phyloP scores from a whole-genome alignment of 1,139 yeast genomes.

The Taphrina flavorubra region DNA sequence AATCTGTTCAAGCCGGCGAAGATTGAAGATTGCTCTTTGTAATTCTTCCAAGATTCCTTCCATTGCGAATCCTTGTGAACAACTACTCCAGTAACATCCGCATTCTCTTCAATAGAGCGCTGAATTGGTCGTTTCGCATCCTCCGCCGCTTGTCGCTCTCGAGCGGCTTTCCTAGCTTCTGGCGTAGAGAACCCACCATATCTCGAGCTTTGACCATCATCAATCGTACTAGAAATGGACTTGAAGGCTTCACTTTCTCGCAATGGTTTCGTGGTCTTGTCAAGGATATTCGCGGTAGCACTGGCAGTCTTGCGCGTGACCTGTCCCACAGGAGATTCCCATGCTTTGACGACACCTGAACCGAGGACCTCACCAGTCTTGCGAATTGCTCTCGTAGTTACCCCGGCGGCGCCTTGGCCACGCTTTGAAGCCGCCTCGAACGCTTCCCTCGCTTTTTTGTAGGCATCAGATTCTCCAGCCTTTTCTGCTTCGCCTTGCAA shows the following conservation, averaged over 20 bases:
- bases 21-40: slow-evolving; percentile 69
- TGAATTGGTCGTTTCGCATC: slow-evolving; percentile 63
- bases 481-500: slow-evolving; percentile 96
- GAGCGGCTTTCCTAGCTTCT: slow-evolving; percentile 76
- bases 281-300: slow-evolving; percentile 60
- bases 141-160: slow-evolving; percentile 59
- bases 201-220: slow-evolving; percentile 84
- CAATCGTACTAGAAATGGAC: slow-evolving; percentile 61
- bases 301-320: slow-evolving; percentile 87
- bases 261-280: slow-evolving; percentile 90
- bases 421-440: slow-evolving; percentile 83
- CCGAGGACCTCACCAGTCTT: slow-evolving; percentile 97
- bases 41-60: slow-evolving; percentile 66
- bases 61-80: slow-evolving; percentile 80
- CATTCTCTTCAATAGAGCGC: slow-evolving; percentile 74
- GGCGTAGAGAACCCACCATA: slow-evolving; percentile 93
- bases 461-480: slow-evolving; percentile 92
- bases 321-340: slow-evolving; percentile 95
- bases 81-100: slow-evolving; percentile 79
- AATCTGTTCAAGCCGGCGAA: slow-evolving; percentile 70
- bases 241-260: slow-evolving; percentile 88
- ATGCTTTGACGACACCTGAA: slow-evolving; percentile 83
- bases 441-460: slow-evolving; percentile 91
- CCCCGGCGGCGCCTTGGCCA: slow-evolving; percentile 51
- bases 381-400: slow-evolving; percentile 59